Evolutionary conservation across 495 filamentous ascomycete species (phyloP), one percentile per base, ranked within the genome.

Genomic region (Cenococcum geophilum): DNA sequence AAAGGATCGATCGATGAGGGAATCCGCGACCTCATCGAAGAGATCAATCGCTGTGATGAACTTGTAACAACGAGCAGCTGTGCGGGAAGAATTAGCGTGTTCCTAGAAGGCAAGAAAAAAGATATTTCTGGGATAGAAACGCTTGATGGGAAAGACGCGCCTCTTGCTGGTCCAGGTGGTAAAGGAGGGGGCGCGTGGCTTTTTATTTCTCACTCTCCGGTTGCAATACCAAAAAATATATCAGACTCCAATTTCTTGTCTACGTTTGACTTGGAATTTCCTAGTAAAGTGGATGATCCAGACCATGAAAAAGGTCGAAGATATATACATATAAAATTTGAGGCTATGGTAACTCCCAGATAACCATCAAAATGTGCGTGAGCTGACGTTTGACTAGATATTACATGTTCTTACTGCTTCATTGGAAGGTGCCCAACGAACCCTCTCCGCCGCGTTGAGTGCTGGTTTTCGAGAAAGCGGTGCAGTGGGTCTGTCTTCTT

Each of bases 41-140:
- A 84, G 59, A 83, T 96, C 67, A 96, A 97, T 74, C 72, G 65
- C 1, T 48, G 81, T n/a, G 80, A 83, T 9, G 87, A 86, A 35
- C 76, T 90, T 27, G 91, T 92, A 25, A 96, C 90, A 6, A 96
- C 91, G 12, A 96, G 92, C 72, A 95, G 89, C 71, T 96, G 92
- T 69, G 84, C 91, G 11, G 92, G 92, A 37, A 77, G 91, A 32
- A 81, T 91, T 34, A 89, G 85, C 64, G 87, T 96, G 16, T 96
- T 92, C 73, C 74, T 91, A 1, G 92, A 96, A 75, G 91, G 91
- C 5, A 72, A 75, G 27, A 87, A 83, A 72, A 77, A 74, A 55
- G 48, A 37, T 18, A 36, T 14, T 18, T 16, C 35, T 0, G n/a
- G 4, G 36, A 4, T 36, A 52, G 57, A 54, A 12, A 16, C 5